Evolutionary conservation across 2,329 filamentous ascomycete genomes (phyloP), one percentile per base, ranked within the genome.

Genomic region (Colletotrichum sp.): DNA sequence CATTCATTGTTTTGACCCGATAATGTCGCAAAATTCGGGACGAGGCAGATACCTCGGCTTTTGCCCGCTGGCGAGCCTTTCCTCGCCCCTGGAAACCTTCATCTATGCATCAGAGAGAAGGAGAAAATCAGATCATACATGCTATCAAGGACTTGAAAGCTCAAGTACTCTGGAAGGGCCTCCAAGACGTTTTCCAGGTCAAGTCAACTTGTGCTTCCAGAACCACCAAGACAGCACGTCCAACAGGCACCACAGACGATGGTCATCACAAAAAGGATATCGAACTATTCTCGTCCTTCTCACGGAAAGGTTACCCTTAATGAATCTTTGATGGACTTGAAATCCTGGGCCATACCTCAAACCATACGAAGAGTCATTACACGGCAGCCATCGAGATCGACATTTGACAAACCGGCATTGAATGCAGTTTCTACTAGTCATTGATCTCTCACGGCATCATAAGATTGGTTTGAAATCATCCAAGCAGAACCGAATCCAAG

Each of bases 391-490:
- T 49, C n/a, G 44, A 49, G 10, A 21, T 21, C 0, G 44, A 7
- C 9, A 1, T 49, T 21, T 7, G 0, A 4, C n/a, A 21, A 49
- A 2, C 39, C 1, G 6, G 6, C n/a, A 1, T 13, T 12, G n/a
- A 2, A 49, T 7, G 44, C 10, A 49, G 10, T 13, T 4, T 49
- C 10, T 3, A 13, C 44, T 21, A 21, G 44, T 49, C 44, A 49
- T 49, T n/a, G 10, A 49, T 7, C 1, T 2, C 6, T 49, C 10
- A 49, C n/a, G 2, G 18, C 10, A 49, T 49, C 18, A 49, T 49
- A 13, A 21, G 44, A 49, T 49, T n/a, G 44, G 44, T 10, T 44
- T n/a, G 39, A n/a, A 44, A 44, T 12, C 18, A n/a, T 1, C 2
- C 34, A 16, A 36, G 13, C 28, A 30, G 28, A 30, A 30, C 28